Evolutionary conservation across 75 land plant species (phyloP), one percentile per base, ranked within the genome.

Genomic region (Larix kaempferi): DNA sequence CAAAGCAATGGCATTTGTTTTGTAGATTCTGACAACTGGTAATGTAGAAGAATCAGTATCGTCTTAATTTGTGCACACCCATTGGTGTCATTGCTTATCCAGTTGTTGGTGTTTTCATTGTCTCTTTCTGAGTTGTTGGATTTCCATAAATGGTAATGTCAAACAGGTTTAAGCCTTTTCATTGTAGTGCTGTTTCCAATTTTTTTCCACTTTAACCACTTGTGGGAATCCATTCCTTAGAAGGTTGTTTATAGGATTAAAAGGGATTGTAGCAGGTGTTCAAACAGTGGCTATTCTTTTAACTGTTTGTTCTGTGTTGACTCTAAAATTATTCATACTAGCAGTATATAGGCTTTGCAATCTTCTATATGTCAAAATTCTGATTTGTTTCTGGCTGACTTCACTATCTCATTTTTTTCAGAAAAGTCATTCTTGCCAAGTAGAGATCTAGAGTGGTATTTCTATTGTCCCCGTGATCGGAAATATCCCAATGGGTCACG

Each of bases 401-500:
- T 39, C 14, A 69, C 39, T 29, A n/a, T 21, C 23, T 41, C 41
- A 21, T 8, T 8, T n/a, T 67, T 62, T 59, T 19, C 77, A 76
- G 79, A 37, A 4, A 78, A 66, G 52, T 78, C 79, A 14, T 14
- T 62, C 55, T 66, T 78, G 54, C 55, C 25, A 39, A 78, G 72
- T 19, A 61, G 26, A 39, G 79, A 78, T 71, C 74, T 16, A 69
- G 79, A 65, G 27, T 78, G 79, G 79, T 78, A 67, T 67, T 78
- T 78, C 49, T 78, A 67, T 27, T 13, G 71, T 11, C 10, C 76
- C 3, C 79, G 66, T 1, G 79, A 78, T 41, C 22, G 35, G 6
- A 71, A 52, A 66, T 71, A 82, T 61, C 73, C 84, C 33, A 82
- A 59, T 27, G 77, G 84, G 35, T 61, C 83, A 35, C 74, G 84